Percentiles rank a stretch among this genome's conserved stretches.
Conservation (phyloP, 2,329 filamentous ascomycete genomes). For the Aureobasidium lini region DNA sequence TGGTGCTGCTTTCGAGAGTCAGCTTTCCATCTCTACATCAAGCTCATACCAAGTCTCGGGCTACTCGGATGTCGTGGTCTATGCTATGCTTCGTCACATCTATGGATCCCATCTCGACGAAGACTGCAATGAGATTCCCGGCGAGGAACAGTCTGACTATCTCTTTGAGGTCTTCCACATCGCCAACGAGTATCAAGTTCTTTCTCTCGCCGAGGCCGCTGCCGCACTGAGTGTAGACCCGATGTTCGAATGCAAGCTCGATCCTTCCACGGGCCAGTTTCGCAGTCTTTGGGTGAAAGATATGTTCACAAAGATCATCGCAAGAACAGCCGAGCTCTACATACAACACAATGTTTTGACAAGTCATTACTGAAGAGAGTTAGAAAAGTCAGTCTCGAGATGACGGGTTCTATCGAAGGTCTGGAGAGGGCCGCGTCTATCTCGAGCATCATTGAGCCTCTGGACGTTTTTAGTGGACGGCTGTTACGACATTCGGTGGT, state of each 20-base stretch:
- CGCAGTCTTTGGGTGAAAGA: not conserved
- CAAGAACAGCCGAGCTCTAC: not conserved
- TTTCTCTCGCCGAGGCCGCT: not conserved
- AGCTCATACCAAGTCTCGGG: not conserved
- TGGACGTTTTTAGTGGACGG: no score
- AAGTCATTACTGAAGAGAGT: no score
- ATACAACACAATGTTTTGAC: not conserved
- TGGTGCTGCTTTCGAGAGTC: not conserved
- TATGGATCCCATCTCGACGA: not conserved
- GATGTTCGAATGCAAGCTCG: not conserved
- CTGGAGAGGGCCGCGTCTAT: no score
- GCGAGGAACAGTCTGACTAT: not conserved
- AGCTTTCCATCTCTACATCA: not conserved
- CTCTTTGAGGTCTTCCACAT: not conserved
- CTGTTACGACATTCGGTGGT: no score
- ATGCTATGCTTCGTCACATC: not conserved
- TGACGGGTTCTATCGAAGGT: no score
- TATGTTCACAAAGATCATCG: not conserved
- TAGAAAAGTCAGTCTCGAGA: no score
- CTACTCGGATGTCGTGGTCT: not conserved
- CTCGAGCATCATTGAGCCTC: no score
- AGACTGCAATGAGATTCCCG: not conserved
- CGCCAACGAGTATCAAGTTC: not conserved
- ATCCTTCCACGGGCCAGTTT: not conserved
- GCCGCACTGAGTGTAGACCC: not conserved